Evolutionary conservation across 768 basidiomycete genomes (phyloP).

Genomic region (Phanerochaete sordida): DNA sequence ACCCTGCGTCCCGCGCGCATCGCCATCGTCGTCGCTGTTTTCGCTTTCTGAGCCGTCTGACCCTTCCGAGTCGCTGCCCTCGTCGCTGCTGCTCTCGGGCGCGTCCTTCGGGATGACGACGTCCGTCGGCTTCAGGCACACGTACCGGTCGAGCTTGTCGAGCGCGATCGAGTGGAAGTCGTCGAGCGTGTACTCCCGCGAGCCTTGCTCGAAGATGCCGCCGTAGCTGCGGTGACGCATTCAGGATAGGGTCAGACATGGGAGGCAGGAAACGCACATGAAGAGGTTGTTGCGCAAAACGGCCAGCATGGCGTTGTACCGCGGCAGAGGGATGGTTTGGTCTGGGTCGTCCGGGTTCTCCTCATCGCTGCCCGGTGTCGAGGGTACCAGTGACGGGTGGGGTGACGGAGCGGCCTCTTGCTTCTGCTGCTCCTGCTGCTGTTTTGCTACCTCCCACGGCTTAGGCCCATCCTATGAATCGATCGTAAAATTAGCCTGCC

Average conservation of each 20-base stretch:
- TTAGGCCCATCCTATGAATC: conserved; percentile 2
- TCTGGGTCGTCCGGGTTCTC: conserved; percentile 62
- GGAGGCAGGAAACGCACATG: conserved; percentile 48
- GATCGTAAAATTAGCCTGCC: background rate
- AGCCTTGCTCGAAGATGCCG: conserved; percentile 81
- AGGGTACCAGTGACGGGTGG: background rate
- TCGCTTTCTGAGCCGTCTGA: too few species aligned
- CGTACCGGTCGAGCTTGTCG: conserved; percentile 79
- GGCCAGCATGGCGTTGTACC: conserved; percentile 89
- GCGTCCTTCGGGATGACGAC: conserved; percentile 60
- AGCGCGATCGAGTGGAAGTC: conserved; percentile 81
- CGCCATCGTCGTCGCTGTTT: background rate
- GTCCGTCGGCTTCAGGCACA: conserved; percentile 67
- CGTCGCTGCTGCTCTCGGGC: conserved; percentile 55
- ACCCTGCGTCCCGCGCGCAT: too few species aligned
- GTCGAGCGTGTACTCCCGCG: conserved; percentile 84
- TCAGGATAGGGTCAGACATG: background rate
- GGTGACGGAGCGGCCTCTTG: background rate
- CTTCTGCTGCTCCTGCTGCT: background rate
- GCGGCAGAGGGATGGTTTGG: conserved; percentile 58
- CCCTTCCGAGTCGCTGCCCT: conserved; percentile 40
- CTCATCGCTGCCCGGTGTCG: conserved; percentile 25
- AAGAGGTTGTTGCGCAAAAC: conserved; percentile 82
- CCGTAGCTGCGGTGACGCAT: conserved; percentile 56
- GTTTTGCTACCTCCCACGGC: background rate